phyloP scores from a whole-genome alignment of 192 early-diverging fungal genomes.

The Obelidium mucronatum region DNA sequence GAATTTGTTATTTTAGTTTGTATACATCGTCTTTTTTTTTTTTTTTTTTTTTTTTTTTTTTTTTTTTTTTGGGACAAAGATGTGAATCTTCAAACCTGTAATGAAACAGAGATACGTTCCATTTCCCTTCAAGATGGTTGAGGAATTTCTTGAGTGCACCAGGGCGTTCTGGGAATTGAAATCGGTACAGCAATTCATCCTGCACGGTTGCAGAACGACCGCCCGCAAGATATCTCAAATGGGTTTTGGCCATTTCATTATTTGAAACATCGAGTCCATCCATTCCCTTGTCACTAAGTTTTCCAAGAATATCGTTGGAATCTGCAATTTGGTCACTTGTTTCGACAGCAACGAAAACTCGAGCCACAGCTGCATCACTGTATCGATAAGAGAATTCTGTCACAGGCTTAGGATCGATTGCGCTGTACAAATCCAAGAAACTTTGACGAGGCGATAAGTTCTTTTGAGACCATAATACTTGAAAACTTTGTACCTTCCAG shows the following conservation, averaged over 20 bases:
- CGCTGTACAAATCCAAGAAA: constrained; percentile 49
- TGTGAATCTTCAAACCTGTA: no score
- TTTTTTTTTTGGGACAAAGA: no score
- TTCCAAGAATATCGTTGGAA: constrained; percentile 29
- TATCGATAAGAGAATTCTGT: constrained; percentile 61
- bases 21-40: no score
- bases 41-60: no score
- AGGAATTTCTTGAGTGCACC: constrained; percentile 46
- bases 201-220: constrained; percentile 37
- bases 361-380: constrained; percentile 39
- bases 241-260: constrained; percentile 59
- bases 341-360: constrained; percentile 54
- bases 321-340: constrained; percentile 29
- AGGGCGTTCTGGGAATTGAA: constrained; percentile 57
- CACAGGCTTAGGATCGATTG: constrained; percentile 50
- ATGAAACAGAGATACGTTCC: constrained; percentile 60
- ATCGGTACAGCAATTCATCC: constrained; percentile 48
- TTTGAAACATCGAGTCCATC: constrained; percentile 51
- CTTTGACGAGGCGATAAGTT: background rate
- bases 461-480: constrained; percentile 1
- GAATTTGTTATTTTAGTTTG: no score
- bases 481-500: constrained; percentile 41
- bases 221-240: constrained; percentile 49
- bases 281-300: constrained; percentile 33
- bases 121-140: constrained; percentile 32